Evolutionary conservation across 2,329 filamentous ascomycete genomes (phyloP).

Genomic region (Microdochium trichocladiopsis): DNA sequence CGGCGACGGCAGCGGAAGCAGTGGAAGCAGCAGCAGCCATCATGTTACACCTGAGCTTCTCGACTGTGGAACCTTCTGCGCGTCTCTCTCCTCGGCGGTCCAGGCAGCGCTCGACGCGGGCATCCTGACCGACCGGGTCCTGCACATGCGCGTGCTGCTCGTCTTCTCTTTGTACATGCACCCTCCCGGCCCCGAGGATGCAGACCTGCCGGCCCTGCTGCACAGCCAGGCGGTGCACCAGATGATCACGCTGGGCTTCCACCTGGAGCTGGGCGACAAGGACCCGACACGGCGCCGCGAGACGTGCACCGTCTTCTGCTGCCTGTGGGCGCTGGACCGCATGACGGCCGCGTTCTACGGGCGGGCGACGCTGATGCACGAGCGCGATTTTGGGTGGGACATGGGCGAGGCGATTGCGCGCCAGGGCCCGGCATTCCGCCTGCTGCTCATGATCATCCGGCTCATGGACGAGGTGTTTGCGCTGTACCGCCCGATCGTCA

Average conservation of each 20-base stretch:
- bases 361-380: slow-evolving; percentile 51
- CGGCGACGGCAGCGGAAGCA: too few species aligned
- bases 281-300: slow-evolving; percentile 25
- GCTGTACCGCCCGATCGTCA: slow-evolving; percentile 50
- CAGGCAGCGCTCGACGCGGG: slow-evolving; percentile 44
- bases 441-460: slow-evolving; percentile 46
- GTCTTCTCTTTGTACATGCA: slow-evolving; percentile 55
- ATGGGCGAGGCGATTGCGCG: slow-evolving; percentile 41
- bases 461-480: slow-evolving; percentile 53
- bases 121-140: slow-evolving; percentile 44
- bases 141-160: slow-evolving; percentile 45
- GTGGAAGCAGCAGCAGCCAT: too few species aligned
- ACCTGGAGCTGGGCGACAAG: slow-evolving; percentile 31
- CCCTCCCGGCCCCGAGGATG: slow-evolving; percentile 43
- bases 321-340: slow-evolving; percentile 53
- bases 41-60: slow-evolving; percentile 27
- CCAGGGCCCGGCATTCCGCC: slow-evolving; percentile 46
- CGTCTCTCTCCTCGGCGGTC: slow-evolving; percentile 38
- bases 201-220: slow-evolving; percentile 45
- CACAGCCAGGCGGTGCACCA: slow-evolving; percentile 49
- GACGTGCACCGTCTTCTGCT: slow-evolving; percentile 42
- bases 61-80: slow-evolving; percentile 39
- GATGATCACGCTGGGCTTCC: slow-evolving; percentile 47
- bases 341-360: slow-evolving; percentile 54
- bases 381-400: slow-evolving; percentile 49